Conservation (phyloP, 2,329 filamentous ascomycete species). For the Sclerotinia trifoliorum region DNA sequence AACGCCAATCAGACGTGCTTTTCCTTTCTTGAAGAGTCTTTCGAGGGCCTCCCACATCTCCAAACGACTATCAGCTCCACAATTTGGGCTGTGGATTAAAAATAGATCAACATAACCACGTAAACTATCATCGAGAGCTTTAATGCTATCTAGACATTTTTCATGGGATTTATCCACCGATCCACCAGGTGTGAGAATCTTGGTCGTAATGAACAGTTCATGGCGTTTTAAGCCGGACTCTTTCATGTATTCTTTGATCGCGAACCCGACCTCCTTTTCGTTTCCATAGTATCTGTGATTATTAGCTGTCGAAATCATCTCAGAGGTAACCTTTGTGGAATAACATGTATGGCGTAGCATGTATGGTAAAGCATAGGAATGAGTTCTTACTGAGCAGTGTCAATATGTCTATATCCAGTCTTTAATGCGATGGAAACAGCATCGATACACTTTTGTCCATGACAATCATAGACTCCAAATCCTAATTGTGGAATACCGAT, state of each 20-base stretch:
- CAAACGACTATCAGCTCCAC: constrained; percentile 10
- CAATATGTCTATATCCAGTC: constrained; percentile 17
- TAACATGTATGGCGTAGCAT: background rate
- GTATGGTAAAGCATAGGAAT: background rate
- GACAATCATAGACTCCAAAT: constrained; percentile 21
- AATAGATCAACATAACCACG: constrained; percentile 27
- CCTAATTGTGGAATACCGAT: constrained; percentile 21
- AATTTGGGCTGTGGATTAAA: constrained; percentile 18
- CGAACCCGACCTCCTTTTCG: constrained; percentile 18
- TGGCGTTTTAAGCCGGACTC: constrained; percentile 7
- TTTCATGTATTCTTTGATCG: constrained; percentile 14
- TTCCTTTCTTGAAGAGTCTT: constrained; percentile 8
- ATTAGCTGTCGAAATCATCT: background rate
- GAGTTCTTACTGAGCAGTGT: constrained; percentile 20
- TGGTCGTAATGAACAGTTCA: constrained; percentile 23
- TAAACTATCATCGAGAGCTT: constrained; percentile 23
- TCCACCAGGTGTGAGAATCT: constrained; percentile 17
- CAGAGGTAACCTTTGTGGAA: background rate
- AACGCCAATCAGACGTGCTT: constrained; percentile 16
- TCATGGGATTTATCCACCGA: constrained; percentile 9
- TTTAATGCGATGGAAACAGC: constrained; percentile 13
- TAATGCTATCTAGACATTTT: constrained; percentile 22
- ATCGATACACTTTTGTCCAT: constrained; percentile 19
- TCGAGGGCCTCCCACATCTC: constrained; percentile 21
- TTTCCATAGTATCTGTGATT: constrained; percentile 22